Percentiles rank a stretch among this genome's conserved stretches.
These are phyloP conservation scores for Fusarium pseudoanthophilum DNA, from an alignment of 2,329 filamentous ascomycete species.

Conservation along the genomic window DNA sequence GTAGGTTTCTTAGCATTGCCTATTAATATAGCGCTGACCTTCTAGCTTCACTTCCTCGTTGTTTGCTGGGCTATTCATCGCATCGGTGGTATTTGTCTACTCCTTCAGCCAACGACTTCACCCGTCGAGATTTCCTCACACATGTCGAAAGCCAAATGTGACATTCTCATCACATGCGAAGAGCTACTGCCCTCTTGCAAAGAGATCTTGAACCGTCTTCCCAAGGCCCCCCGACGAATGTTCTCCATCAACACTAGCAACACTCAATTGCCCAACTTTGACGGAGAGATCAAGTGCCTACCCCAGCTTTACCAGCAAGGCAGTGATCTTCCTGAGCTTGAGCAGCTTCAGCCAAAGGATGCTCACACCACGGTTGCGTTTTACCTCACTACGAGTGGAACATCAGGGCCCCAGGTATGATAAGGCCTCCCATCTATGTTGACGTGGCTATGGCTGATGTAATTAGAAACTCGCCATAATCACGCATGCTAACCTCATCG, in stretches of 20 bases:
- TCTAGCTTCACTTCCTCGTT: neutral
- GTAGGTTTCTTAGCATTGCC: neutral
- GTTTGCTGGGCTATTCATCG: neutral
- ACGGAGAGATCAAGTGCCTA: neutral
- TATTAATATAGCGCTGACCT: no score
- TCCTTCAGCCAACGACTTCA: neutral
- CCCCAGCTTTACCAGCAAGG: neutral
- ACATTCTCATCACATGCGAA: neutral
- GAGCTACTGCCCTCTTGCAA: neutral
- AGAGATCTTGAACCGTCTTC: neutral
- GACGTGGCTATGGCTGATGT: fast-evolving
- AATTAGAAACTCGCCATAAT: neutral
- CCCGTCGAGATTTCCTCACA: neutral
- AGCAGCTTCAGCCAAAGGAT: neutral
- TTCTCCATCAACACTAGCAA: neutral
- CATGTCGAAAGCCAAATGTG: neutral
- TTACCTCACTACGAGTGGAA: neutral
- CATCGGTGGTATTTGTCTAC: neutral
- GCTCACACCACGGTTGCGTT: neutral
- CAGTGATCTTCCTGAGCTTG: neutral
- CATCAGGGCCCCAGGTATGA: neutral
- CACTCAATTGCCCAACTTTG: neutral
- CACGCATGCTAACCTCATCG: neutral
- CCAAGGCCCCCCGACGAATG: fast-evolving
- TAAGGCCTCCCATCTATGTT: fast-evolving